Evolutionary conservation across 2,329 filamentous ascomycete genomes (phyloP).

Genomic region (Colletotrichum musae): DNA sequence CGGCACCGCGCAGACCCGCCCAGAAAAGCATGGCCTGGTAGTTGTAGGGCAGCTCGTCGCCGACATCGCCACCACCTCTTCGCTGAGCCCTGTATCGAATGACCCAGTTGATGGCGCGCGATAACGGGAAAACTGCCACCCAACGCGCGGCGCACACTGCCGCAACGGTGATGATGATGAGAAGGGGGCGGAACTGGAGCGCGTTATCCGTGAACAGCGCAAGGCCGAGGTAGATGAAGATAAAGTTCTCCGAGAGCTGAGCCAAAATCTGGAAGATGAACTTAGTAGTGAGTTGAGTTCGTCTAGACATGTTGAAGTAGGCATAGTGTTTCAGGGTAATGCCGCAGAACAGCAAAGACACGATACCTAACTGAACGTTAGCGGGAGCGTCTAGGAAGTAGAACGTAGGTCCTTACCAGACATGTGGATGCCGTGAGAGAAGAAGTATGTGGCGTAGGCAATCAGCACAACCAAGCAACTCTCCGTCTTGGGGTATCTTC

Average conservation of each 20-base stretch:
- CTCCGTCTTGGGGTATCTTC: constrained; percentile 95
- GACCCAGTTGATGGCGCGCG: constrained; percentile 91
- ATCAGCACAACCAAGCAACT: constrained; percentile 95
- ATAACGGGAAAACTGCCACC: constrained; percentile 94
- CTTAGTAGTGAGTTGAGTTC: constrained; percentile 97
- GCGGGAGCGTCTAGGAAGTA: neutral
- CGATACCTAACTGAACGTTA: constrained; percentile 78
- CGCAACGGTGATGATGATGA: constrained; percentile 92
- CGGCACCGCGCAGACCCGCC: constrained; percentile 94
- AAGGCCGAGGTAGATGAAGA: constrained; percentile 98
- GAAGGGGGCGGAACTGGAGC: constrained; percentile 91
- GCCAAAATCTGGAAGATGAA: constrained; percentile 96
- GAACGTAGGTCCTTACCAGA: constrained; percentile 76
- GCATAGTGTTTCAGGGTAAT: constrained; percentile 99
- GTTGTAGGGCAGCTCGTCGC: constrained; percentile 91
- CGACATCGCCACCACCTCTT: constrained; percentile 80
- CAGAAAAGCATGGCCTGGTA: constrained; percentile 99
- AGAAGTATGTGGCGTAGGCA: constrained; percentile 97
- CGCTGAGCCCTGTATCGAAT: constrained; percentile 87
- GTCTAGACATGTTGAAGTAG: constrained; percentile 99
- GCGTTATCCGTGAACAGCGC: constrained; percentile 94
- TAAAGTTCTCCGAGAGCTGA: constrained; percentile 98
- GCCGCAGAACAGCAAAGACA: constrained; percentile 95
- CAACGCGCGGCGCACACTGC: constrained; percentile 95
- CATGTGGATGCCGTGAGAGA: constrained; percentile 95